Conservation (phyloP, 768 basidiomycete genomes). For the Podaxis carcinomalis region DNA sequence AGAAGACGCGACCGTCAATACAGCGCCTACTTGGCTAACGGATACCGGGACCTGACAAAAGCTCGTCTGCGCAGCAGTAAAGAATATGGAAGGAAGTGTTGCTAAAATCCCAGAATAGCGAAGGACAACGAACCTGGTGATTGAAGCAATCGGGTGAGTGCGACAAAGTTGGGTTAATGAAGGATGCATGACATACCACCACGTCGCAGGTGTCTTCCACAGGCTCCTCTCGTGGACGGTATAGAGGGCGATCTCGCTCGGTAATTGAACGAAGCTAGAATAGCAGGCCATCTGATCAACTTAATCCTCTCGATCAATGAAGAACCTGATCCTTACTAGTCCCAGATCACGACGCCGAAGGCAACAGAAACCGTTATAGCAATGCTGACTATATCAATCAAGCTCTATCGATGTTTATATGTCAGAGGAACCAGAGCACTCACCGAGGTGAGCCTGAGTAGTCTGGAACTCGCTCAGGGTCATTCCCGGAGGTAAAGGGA, state of each 20-base stretch:
- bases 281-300: background rate
- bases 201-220: conserved; percentile 4
- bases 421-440: background rate
- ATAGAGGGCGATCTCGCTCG: conserved; percentile 5
- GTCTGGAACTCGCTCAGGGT: background rate
- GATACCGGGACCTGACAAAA: conserved; percentile 1
- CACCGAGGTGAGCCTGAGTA: background rate
- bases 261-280: conserved; percentile 2
- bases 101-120: conserved; percentile 7
- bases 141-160: background rate
- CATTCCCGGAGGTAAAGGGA: conserved; percentile 3
- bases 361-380: conserved; percentile 3
- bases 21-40: background rate
- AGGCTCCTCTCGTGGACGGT: background rate
- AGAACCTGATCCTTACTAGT: background rate
- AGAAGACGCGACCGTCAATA: conserved; percentile 1
- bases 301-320: background rate
- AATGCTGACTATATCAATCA: background rate
- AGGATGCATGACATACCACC: background rate
- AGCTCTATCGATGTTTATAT: background rate
- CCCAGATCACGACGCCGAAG: conserved; percentile 5
- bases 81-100: conserved; percentile 1
- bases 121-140: background rate
- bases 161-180: no score
- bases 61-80: background rate